phyloP scores from a whole-genome alignment of 768 basidiomycete genomes.

The Pulveroboletus ravenelii region DNA sequence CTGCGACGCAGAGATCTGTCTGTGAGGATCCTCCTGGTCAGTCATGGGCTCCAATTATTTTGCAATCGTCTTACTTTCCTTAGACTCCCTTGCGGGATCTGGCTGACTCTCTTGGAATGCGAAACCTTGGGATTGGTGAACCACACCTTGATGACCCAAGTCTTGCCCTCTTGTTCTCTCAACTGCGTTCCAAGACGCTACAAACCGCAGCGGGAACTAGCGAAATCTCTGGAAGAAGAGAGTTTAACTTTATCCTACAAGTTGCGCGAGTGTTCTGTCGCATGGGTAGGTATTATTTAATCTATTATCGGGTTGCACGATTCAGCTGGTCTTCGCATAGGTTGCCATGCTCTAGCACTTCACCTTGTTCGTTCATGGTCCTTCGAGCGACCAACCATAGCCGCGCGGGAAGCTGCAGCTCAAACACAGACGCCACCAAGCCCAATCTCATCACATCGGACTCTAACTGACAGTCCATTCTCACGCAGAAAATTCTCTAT shows the following conservation, averaged over 20 bases:
- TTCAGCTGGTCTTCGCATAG: conserved; percentile 37
- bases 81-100: conserved; percentile 78
- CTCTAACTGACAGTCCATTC: conserved; percentile 48
- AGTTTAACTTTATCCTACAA: conserved; percentile 95
- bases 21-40: conserved; percentile 83
- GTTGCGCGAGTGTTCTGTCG: conserved; percentile 89
- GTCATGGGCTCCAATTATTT: conserved; percentile 22
- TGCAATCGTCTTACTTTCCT: background rate
- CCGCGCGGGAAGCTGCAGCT: conserved; percentile 13
- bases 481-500: conserved; percentile 67
- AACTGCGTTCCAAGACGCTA: conserved; percentile 83
- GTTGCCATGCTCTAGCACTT: conserved; percentile 89
- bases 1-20: conserved; percentile 83
- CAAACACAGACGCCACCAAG: conserved; percentile 33
- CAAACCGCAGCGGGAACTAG: conserved; percentile 92
- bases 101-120: conserved; percentile 50
- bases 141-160: conserved; percentile 93
- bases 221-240: conserved; percentile 80
- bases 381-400: conserved; percentile 71
- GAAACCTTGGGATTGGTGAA: conserved; percentile 65
- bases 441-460: conserved; percentile 40
- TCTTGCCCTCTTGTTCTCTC: conserved; percentile 83
- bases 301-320: background rate
- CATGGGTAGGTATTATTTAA: conserved; percentile 68
- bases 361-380: conserved; percentile 90